Evolutionary conservation across 805 yeast genomes (phyloP), one percentile per base, ranked within the genome.

Genomic region (Yarrowia sp.): DNA sequence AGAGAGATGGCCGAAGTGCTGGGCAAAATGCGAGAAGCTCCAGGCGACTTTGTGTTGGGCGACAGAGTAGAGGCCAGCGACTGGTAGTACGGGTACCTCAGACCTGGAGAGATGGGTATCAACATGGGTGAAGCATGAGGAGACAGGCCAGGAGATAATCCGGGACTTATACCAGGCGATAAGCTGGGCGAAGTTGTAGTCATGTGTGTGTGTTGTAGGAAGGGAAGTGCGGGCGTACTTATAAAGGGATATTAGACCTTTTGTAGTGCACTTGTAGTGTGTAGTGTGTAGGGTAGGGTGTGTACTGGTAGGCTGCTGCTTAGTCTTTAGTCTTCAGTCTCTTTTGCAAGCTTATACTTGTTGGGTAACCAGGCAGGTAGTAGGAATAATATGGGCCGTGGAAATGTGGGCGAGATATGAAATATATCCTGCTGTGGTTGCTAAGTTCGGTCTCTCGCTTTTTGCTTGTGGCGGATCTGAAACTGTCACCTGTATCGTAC

Each of bases 1-100:
- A 64, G 42, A 1, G 66, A 64, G 8, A 64, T 64, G 36, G 66
- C 51, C 5, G 66, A 64, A 3, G 64, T 64, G 65, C 66, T 64
- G 28, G 66, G 65, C 1, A 64, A 35, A 7, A 57, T 31, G 55
- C 55, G 65, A 42, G 62, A 39, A 22, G 64, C 8, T 39, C 50
- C 43, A 3, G 53, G 43, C 15, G 64, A 45, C 53, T 57, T 64
- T 42, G 55, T 17, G 50, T 32, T 28, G 32, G 60, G 43, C 22
- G 47, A 43, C 13, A 39, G 42, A 10, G 43, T 33, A 7, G 65
- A 58, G 4, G 62, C 61, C 36, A 55, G 47, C 2, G 61, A 55
- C 47, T 55, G 61, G 61, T 55, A 55, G 47, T 55, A 55, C 13
- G 61, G 61, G 61, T 55, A 55, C 45, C 61, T 13, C 36, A 55